Base-by-base conservation (phyloP, 192 early-diverging fungal species). In the Backusella macrospora region DNA sequence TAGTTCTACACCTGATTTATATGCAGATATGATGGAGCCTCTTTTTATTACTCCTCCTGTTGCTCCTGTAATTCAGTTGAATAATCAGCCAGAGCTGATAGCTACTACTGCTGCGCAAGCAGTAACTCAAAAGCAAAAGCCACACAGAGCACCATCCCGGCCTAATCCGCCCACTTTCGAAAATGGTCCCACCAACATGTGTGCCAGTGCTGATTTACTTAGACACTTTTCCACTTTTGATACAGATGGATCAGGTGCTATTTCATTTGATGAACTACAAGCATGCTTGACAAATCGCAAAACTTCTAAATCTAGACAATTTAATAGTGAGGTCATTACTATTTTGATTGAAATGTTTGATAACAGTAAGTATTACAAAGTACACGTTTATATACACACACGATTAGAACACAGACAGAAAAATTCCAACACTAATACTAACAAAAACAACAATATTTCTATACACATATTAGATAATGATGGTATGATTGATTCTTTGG, bases 311-410 rank as follows among this genome's bases (percentile, higher is more conserved):
- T 23, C 4, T 59, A 59, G 23, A 59, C 4, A 39, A 21, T 66
- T 66, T 43, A 66, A 38, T 21, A 40, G 10, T 66, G 65, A 66
- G 40, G 65, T 40, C 16, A 40, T 66, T 10, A 18, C 18, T 21
- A 39, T 18, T 21, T 42, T 66, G n/a, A 66, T 66, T 38, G 65
- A 40, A 18, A 66, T 66, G 65, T 66, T 66, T 66, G 65, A 66
- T 66, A 42, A 66, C 4, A 66, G 65, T 65, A 65, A 65, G 64
- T 66, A 66, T n/a, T 21, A 59, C 52, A 59, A 59, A 26, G 52
- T 9, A 21, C 52, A 59, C n/a, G n/a, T n/a, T n/a, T n/a, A n/a
- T n/a, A n/a, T n/a, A n/a, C 21, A 59, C 10, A 59, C n/a, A 59
- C 48, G 29, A 34, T 34, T 1, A 34, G 2, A 0, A 34, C 29